phyloP scores from a whole-genome alignment of 2,329 filamentous ascomycete genomes.

The Sclerotiophoma versabilis region DNA sequence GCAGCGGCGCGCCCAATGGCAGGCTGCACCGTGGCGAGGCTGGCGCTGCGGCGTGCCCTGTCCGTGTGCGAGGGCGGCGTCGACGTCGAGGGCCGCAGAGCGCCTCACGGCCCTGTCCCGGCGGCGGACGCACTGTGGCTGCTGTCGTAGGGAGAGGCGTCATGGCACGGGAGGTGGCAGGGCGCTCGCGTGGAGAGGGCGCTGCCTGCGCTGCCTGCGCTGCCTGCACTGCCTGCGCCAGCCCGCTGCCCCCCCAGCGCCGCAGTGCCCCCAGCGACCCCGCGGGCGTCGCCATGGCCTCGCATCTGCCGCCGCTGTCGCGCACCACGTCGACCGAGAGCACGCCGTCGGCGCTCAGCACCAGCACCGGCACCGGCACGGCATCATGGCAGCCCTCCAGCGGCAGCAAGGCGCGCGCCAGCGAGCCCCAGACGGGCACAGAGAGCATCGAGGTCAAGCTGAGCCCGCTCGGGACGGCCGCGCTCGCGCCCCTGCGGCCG shows the following conservation, averaged over 20 bases:
- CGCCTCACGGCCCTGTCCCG: neutral
- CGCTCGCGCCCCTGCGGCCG: constrained; percentile 52
- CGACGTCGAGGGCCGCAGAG: too few species aligned
- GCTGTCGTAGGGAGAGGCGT: constrained; percentile 4
- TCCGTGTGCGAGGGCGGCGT: too few species aligned
- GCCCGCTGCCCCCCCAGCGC: too few species aligned
- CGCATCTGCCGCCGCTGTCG: constrained; percentile 29
- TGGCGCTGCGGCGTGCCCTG: constrained; percentile 4
- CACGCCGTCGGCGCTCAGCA: constrained; percentile 51
- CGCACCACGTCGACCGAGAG: constrained; percentile 50
- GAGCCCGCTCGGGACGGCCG: constrained; percentile 60
- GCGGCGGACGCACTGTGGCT: constrained; percentile 3
- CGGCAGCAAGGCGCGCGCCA: constrained; percentile 64
- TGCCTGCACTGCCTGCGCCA: too few species aligned
- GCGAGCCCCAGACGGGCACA: constrained; percentile 66
- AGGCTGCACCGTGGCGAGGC: neutral
- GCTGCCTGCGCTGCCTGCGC: too few species aligned
- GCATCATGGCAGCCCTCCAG: constrained; percentile 49
- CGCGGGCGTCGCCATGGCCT: constrained; percentile 39
- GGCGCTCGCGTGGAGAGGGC: neutral
- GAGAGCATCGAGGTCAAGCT: constrained; percentile 69
- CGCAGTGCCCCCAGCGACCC: neutral
- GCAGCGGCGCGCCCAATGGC: constrained; percentile 1
- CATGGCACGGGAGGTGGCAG: too few species aligned
- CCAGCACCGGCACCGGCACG: constrained; percentile 37